phyloP scores from a whole-genome alignment of 805 yeast genomes.

The Myxozyma sirexii region DNA sequence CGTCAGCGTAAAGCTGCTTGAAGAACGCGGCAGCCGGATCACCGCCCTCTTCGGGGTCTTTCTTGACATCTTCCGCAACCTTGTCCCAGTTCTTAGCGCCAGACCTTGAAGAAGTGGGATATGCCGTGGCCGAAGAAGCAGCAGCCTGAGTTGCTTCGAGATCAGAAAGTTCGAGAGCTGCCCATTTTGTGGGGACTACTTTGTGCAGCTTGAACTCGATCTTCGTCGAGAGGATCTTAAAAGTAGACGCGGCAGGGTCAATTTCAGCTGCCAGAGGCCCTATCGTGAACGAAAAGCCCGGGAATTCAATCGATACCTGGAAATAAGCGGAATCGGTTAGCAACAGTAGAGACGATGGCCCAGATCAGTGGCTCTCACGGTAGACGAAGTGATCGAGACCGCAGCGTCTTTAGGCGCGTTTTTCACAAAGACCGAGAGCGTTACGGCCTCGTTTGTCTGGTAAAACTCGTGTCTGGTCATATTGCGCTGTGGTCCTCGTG shows the following conservation, averaged over 20 bases:
- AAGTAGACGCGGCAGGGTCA: slow-evolving; percentile 49
- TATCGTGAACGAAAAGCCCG: slow-evolving; percentile 61
- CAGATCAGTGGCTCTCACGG: slow-evolving; percentile 10
- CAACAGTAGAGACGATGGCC: not conserved
- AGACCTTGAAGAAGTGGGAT: slow-evolving; percentile 66
- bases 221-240: slow-evolving; percentile 67
- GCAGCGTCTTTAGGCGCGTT: slow-evolving; percentile 57
- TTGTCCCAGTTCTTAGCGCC: slow-evolving; percentile 69
- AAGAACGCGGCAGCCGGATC: slow-evolving; percentile 64
- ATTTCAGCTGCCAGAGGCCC: slow-evolving; percentile 59
- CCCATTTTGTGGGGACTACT: slow-evolving; percentile 53
- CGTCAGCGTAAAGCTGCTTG: slow-evolving; percentile 68
- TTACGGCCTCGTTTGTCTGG: slow-evolving; percentile 61
- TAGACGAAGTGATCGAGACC: slow-evolving; percentile 44
- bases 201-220: slow-evolving; percentile 69
- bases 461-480: slow-evolving; percentile 62
- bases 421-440: slow-evolving; percentile 71
- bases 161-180: slow-evolving; percentile 48
- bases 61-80: slow-evolving; percentile 43
- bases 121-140: slow-evolving; percentile 26
- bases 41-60: slow-evolving; percentile 50
- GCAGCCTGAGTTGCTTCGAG: slow-evolving; percentile 8
- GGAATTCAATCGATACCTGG: not conserved
- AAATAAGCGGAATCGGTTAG: not conserved
- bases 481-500: not conserved